A percentile compares a stretch with the other conserved stretches of the same genome.
Conservation (phyloP, 768 basidiomycete genomes). For the Stropharia rugosoannulata region DNA sequence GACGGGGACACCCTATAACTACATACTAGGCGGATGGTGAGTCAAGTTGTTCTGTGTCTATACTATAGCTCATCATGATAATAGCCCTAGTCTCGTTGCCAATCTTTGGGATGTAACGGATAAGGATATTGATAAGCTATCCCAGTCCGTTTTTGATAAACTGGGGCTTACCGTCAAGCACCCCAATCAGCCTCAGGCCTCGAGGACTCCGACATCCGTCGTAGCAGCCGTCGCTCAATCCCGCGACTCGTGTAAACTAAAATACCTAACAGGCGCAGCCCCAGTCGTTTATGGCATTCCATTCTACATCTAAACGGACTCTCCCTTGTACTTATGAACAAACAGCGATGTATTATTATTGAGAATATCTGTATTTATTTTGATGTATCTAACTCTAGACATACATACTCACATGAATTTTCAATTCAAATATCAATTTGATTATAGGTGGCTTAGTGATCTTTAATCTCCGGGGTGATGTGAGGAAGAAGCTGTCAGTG, state of each 20-base stretch:
- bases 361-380: neutral
- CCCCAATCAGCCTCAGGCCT: constrained; percentile 16
- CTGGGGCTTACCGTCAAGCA: constrained; percentile 48
- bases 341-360: neutral
- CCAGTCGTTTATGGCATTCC: constrained; percentile 96
- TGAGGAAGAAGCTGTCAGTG: too few relatives aligned
- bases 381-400: neutral
- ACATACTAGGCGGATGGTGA: constrained; percentile 97
- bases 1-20: constrained; percentile 88
- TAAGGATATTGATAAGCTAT: constrained; percentile 92
- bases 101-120: constrained; percentile 99
- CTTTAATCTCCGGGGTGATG: too few relatives aligned
- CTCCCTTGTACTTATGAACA: too few relatives aligned
- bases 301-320: constrained; percentile 58
- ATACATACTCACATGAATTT: too few relatives aligned
- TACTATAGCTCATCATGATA: neutral
- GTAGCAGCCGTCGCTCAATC: constrained; percentile 79
- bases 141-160: constrained; percentile 78
- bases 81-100: constrained; percentile 87
- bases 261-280: constrained; percentile 93
- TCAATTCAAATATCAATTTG: too few relatives aligned
- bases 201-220: constrained; percentile 39
- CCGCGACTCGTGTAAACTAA: constrained; percentile 82
- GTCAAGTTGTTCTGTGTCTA: constrained; percentile 28
- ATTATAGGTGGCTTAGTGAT: too few relatives aligned